These are phyloP conservation scores for Crithidia fasciculata DNA, from an alignment of 208 protist genomes.

Conservation along the genomic window DNA sequence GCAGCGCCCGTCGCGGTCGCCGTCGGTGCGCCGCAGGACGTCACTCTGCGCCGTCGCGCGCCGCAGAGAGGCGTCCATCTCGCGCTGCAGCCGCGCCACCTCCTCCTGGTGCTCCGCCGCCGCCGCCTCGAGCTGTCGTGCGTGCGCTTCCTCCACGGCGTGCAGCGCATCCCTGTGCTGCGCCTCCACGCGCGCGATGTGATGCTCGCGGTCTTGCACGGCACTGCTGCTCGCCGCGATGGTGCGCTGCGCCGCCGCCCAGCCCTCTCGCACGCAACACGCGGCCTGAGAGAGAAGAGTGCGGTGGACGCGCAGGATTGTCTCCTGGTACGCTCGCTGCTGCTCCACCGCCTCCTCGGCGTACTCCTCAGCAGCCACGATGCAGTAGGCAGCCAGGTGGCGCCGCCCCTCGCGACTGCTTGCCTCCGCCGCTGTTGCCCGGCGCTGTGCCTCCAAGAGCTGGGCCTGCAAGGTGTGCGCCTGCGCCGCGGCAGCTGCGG, in stretches of 20 bases:
- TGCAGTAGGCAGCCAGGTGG: slow-evolving; percentile 7
- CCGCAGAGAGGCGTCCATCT: slow-evolving; percentile 25
- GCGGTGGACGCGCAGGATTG: slow-evolving; percentile 20
- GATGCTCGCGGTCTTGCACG: slow-evolving; percentile 24
- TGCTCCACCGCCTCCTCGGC: slow-evolving; percentile 39
- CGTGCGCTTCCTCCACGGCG: slow-evolving; percentile 26
- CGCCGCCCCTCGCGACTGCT: slow-evolving; percentile 34
- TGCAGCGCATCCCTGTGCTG: slow-evolving; percentile 22
- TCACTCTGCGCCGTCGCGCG: slow-evolving; percentile 6
- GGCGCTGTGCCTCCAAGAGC: slow-evolving; percentile 35
- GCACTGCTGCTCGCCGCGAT: background rate
- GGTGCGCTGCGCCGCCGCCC: slow-evolving; percentile 12
- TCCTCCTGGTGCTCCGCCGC: slow-evolving; percentile 24
- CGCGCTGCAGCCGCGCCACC: slow-evolving; percentile 18
- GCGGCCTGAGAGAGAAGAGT: slow-evolving; percentile 14
- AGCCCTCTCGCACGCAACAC: slow-evolving; percentile 21
- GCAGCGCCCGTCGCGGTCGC: slow-evolving; percentile 15
- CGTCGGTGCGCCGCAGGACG: slow-evolving; percentile 1
- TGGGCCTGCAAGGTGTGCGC: slow-evolving; percentile 27
- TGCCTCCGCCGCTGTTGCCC: slow-evolving; percentile 15
- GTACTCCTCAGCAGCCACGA: slow-evolving; percentile 28
- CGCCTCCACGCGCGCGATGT: slow-evolving; percentile 22
- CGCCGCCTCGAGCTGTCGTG: slow-evolving; percentile 18
- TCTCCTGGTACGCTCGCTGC: slow-evolving; percentile 23
- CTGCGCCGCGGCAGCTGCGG: slow-evolving; percentile 30